Percentiles rank a stretch among this genome's conserved stretches.
phyloP scores from a whole-genome alignment of 2,329 filamentous ascomycete species.

The Lomentospora prolificans region DNA sequence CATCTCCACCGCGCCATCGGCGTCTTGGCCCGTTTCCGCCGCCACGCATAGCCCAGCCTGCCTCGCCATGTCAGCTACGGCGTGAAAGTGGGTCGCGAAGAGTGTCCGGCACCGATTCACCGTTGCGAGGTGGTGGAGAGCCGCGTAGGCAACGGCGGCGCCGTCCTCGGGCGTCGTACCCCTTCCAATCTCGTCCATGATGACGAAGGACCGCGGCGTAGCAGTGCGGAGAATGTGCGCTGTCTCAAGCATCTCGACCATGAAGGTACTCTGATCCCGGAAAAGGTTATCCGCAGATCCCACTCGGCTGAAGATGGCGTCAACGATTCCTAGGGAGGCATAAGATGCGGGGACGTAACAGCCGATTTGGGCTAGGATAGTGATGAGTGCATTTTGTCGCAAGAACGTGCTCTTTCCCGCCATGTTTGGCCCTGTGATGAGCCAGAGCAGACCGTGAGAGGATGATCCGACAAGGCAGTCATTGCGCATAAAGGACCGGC shows the following conservation, averaged over 20 bases:
- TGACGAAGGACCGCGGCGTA: conserved; percentile 76
- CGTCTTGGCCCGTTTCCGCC: conserved; percentile 16
- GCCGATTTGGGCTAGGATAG: conserved; percentile 84
- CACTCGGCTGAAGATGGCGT: conserved; percentile 88
- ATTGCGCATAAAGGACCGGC: conserved; percentile 73
- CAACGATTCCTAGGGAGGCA: conserved; percentile 82
- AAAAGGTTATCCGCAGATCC: conserved; percentile 95
- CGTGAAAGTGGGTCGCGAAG: conserved; percentile 94
- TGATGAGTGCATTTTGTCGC: conserved; percentile 89
- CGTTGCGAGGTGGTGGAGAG: conserved; percentile 70
- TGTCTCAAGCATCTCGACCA: conserved; percentile 99
- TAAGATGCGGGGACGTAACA: conserved; percentile 85
- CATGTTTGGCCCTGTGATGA: conserved; percentile 89
- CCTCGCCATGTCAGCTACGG: conserved; percentile 64
- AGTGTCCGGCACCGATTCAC: conserved; percentile 70
- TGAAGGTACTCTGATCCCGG: conserved; percentile 91
- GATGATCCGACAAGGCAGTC: conserved; percentile 70
- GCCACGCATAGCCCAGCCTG: conserved; percentile 32
- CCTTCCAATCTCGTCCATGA: conserved; percentile 96
- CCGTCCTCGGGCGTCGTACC: conserved; percentile 93
- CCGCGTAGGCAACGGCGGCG: conserved; percentile 80
- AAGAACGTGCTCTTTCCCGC: conserved; percentile 94
- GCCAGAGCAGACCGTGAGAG: conserved; percentile 54
- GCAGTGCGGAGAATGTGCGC: conserved; percentile 80
- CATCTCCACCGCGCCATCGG: conserved; percentile 40